Conservation (phyloP, 108 stramenopile species). For the Pseudonitzschia delicatissima region DNA sequence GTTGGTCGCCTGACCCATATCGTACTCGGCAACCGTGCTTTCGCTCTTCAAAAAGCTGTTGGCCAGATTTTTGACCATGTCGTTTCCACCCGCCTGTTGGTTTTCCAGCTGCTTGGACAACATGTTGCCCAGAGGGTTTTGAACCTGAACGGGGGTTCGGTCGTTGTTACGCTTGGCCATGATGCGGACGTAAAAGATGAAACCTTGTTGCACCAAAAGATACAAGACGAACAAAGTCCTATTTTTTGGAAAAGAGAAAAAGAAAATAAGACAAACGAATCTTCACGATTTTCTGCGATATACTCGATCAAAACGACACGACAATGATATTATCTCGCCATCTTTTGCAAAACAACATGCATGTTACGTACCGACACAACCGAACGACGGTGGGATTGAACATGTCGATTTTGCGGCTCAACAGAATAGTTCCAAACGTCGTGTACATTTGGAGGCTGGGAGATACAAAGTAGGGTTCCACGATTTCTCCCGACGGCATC, state of each 20-base stretch:
- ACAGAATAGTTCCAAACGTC: constrained; percentile 59
- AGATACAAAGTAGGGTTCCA: constrained; percentile 30
- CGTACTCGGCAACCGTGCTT: constrained; percentile 75
- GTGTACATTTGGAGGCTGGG: constrained; percentile 30
- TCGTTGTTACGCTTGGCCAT: constrained; percentile 59
- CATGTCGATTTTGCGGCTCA: constrained; percentile 53
- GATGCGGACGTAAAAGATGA: constrained; percentile 67
- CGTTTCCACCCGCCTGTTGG: constrained; percentile 1
- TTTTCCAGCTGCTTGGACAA: constrained; percentile 31
- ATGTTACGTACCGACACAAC: constrained; percentile 38
- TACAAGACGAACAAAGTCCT: neutral
- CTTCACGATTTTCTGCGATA: too few relatives aligned
- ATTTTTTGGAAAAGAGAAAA: neutral
- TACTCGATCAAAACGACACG: too few relatives aligned
- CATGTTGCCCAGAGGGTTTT: constrained; percentile 43
- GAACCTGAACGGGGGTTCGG: constrained; percentile 51
- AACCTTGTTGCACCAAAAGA: constrained; percentile 40
- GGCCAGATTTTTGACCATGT: constrained; percentile 68
- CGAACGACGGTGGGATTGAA: constrained; percentile 44
- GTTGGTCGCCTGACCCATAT: constrained; percentile 56
- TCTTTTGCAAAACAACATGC: neutral
- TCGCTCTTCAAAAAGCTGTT: constrained; percentile 61
- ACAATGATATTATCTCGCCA: neutral
- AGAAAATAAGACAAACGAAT: neutral
- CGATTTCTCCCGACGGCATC: neutral